Conservation (phyloP, 2,329 filamentous ascomycete species). For the Clonostachys byssicola region DNA sequence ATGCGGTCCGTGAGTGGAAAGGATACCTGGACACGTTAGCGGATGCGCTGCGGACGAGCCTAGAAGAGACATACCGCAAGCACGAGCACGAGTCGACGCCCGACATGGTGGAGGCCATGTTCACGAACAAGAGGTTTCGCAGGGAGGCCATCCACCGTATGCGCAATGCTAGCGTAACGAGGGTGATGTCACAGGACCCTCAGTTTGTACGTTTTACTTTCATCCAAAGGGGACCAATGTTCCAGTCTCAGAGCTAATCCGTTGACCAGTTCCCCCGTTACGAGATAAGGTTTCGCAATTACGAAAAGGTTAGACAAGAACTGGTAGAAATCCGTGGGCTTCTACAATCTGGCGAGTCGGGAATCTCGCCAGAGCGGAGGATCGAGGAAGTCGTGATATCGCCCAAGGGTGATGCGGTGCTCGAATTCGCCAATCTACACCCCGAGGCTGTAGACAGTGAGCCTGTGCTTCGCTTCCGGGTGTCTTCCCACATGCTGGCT, state of each 20-base stretch:
- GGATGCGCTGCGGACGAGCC: slow-evolving; percentile 31
- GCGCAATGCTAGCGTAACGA: slow-evolving; percentile 37
- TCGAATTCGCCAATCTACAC: slow-evolving; percentile 44
- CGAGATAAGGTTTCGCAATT: slow-evolving; percentile 41
- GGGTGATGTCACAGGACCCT: slow-evolving; percentile 35
- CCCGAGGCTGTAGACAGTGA: slow-evolving; percentile 20
- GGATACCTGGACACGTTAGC: slow-evolving; percentile 32
- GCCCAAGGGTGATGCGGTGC: slow-evolving; percentile 39
- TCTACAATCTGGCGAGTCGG: slow-evolving; percentile 32
- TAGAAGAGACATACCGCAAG: slow-evolving; percentile 38
- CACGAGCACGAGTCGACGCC: slow-evolving; percentile 37
- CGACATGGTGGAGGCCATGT: slow-evolving; percentile 35
- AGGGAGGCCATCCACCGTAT: slow-evolving; percentile 36
- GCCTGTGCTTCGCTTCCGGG: slow-evolving; percentile 42
- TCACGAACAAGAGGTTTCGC: slow-evolving; percentile 34
- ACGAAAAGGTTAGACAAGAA: slow-evolving; percentile 37
- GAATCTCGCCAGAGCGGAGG: slow-evolving; percentile 28
- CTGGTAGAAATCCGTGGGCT: slow-evolving; percentile 31
- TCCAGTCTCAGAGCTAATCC: slow-evolving; percentile 4
- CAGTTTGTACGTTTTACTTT: slow-evolving; percentile 28
- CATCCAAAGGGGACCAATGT: not conserved
- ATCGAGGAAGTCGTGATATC: slow-evolving; percentile 38
- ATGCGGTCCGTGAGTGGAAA: slow-evolving; percentile 39
- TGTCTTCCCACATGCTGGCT: slow-evolving; percentile 44
- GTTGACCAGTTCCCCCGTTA: slow-evolving; percentile 31